Percentiles rank a stretch among this genome's conserved stretches.
These are phyloP conservation scores for Phytophthora litchii DNA, from an alignment of 352 stramenopile species.

Conservation along the genomic window DNA sequence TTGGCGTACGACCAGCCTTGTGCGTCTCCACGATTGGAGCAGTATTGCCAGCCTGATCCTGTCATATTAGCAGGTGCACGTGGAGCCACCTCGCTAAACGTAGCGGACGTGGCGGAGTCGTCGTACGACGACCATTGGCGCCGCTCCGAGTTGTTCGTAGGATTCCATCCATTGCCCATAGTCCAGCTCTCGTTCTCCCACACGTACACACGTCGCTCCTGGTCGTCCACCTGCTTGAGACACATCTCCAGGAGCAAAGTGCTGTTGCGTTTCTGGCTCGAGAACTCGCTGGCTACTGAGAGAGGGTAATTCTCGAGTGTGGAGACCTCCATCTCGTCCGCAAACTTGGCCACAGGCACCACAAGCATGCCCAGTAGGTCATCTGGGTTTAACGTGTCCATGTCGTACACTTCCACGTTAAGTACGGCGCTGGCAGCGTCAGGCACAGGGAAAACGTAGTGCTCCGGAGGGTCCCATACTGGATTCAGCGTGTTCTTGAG, in stretches of 20 bases:
- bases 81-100: conserved; percentile 54
- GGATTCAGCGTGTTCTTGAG: conserved; percentile 74
- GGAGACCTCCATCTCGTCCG: conserved; percentile 43
- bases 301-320: conserved; percentile 60
- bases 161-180: conserved; percentile 49
- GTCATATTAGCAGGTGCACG: conserved; percentile 42
- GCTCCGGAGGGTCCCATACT: conserved; percentile 62
- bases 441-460: conserved; percentile 61
- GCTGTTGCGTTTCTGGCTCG: conserved; percentile 47
- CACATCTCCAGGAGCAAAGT: conserved; percentile 66
- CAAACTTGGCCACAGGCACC: conserved; percentile 56
- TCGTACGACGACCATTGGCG: conserved; percentile 65
- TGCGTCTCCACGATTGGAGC: conserved; percentile 48
- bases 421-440: conserved; percentile 53
- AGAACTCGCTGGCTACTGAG: conserved; percentile 48
- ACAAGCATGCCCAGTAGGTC: conserved; percentile 67
- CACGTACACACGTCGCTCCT: conserved; percentile 45
- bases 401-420: conserved; percentile 63
- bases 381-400: conserved; percentile 68
- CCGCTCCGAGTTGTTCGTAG: conserved; percentile 49
- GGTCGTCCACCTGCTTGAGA: conserved; percentile 43
- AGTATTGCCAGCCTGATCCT: conserved; percentile 61
- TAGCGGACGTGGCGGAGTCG: conserved; percentile 45
- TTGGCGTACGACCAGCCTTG: conserved; percentile 75
- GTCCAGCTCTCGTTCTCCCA: conserved; percentile 78